Conservation (phyloP, 2,329 filamentous ascomycete genomes). For the Exophiala calicioides region DNA sequence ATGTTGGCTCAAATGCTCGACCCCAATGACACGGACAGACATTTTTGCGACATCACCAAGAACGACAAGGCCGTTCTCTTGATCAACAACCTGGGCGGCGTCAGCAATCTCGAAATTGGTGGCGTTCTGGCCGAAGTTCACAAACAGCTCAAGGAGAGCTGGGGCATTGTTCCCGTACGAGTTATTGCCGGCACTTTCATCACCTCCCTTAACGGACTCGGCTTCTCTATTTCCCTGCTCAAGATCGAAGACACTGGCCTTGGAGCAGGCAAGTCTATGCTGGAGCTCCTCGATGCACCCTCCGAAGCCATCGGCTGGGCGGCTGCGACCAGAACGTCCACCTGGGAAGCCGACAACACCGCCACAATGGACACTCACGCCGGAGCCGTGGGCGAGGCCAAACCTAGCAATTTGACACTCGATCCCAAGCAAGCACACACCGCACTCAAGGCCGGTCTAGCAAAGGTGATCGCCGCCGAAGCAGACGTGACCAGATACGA, state of each 20-base stretch:
- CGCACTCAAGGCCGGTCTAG: conserved; percentile 56
- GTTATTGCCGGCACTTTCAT: conserved; percentile 69
- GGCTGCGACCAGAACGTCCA: conserved; percentile 58
- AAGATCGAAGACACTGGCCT: conserved; percentile 63
- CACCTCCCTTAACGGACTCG: conserved; percentile 70
- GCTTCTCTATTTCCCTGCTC: conserved; percentile 69
- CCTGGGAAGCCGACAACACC: conserved; percentile 57
- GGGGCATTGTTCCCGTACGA: conserved; percentile 62
- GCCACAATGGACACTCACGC: conserved; percentile 44
- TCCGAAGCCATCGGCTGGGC: conserved; percentile 69
- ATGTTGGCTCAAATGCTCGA: conserved; percentile 69
- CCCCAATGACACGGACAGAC: conserved; percentile 62
- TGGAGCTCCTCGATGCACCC: conserved; percentile 68
- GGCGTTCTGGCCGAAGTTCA: conserved; percentile 69
- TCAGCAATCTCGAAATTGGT: conserved; percentile 66
- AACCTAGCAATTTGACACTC: conserved; percentile 57
- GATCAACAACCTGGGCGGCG: conserved; percentile 70
- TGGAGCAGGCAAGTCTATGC: conserved; percentile 55
- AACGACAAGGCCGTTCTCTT: conserved; percentile 63
- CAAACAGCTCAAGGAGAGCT: conserved; percentile 59
- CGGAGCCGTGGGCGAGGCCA: conserved; percentile 45
- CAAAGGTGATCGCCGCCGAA: conserved; percentile 63
- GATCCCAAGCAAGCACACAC: conserved; percentile 54
- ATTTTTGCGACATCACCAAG: conserved; percentile 60
- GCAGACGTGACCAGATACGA: conserved; percentile 67